Conservation (phyloP, 305 asterid genomes). For the Coffea humblotiana region DNA sequence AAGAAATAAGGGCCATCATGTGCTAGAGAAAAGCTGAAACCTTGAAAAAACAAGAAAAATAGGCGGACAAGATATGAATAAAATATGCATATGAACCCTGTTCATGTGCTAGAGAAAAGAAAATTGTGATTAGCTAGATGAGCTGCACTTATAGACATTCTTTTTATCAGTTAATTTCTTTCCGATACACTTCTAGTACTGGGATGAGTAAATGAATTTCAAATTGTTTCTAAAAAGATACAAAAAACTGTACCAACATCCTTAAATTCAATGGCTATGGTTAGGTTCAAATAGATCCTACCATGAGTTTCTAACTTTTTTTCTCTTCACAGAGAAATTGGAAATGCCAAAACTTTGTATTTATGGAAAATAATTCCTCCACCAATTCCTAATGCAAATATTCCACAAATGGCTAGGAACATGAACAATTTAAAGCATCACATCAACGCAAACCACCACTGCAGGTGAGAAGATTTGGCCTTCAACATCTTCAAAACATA, state of each 20-base stretch:
- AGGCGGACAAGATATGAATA: not conserved
- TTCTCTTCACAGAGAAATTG: not conserved
- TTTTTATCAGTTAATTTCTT: not conserved
- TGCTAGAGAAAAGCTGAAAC: not conserved
- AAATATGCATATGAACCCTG: not conserved
- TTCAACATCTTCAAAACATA: not conserved
- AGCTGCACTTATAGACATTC: not conserved
- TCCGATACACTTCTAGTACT: not conserved
- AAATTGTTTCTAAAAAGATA: not conserved
- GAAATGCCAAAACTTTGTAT: not conserved
- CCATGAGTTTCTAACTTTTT: not conserved
- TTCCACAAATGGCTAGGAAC: not conserved
- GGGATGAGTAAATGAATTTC: not conserved
- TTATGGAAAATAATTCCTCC: not conserved
- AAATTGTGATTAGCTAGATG: not conserved
- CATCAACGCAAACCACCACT: not conserved
- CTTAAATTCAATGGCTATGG: not conserved
- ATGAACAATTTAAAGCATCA: not conserved
- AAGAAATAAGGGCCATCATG: not conserved
- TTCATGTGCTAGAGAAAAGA: not conserved
- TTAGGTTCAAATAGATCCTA: not conserved
- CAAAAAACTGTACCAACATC: not conserved
- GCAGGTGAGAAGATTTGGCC: not conserved
- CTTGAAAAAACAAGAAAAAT: not conserved
- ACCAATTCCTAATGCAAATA: not conserved